phyloP scores from a whole-genome alignment of 768 basidiomycete genomes.

The Pseudohyphozyma bogoriensis region DNA sequence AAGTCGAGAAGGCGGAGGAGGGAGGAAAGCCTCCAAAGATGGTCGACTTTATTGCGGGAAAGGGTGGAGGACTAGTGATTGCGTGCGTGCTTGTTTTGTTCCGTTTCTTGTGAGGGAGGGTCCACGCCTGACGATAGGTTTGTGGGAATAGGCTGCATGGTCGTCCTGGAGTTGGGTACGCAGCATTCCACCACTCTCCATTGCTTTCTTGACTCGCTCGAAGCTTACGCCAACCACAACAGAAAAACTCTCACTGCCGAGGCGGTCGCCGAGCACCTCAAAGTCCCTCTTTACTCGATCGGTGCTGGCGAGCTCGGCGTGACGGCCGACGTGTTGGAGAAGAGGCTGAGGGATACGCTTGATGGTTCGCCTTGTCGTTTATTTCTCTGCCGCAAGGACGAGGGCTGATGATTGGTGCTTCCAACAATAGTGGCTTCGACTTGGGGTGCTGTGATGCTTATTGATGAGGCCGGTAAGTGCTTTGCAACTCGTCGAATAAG shows the following conservation, averaged over 20 bases:
- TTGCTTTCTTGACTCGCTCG: neutral
- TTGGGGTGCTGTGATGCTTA: conserved; percentile 20
- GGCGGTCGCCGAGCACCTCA: conserved; percentile 97
- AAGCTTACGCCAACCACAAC: too few species aligned
- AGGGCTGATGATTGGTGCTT: too few species aligned
- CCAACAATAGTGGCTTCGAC: too few species aligned
- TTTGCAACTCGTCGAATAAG: too few species aligned
- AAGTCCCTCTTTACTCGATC: conserved; percentile 44
- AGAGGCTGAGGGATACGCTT: conserved; percentile 39
- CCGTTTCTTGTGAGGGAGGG: too few species aligned
- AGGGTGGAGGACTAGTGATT: conserved; percentile 54
- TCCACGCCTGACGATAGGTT: too few species aligned
- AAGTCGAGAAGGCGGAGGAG: neutral
- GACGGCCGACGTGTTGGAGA: conserved; percentile 43
- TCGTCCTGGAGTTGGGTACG: neutral
- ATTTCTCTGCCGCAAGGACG: too few species aligned
- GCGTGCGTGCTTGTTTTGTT: conserved; percentile 35
- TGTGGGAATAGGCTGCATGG: too few species aligned
- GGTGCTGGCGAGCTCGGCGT: conserved; percentile 53
- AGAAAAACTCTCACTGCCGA: conserved; percentile 95
- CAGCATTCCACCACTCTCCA: neutral
- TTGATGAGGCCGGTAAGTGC: conserved; percentile 5
- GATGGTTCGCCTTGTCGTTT: too few species aligned
- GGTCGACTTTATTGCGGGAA: conserved; percentile 58
- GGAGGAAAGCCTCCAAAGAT: too few species aligned